These are phyloP conservation scores for sorghum (Sorghum bicolor) DNA, from an alignment of 176 grass and related monocot genomes.

Conservation along the genomic window Sorghum_bicolor_NCBIv3 NC_012872.2:68860001-68860500, in stretches of 20 bases:
- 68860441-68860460: neutral
- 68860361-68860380: neutral
- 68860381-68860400: neutral
- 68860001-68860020: too few relatives aligned
- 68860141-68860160: too few relatives aligned
- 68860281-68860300: neutral
- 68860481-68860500: neutral
- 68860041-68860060: too few relatives aligned
- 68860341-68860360: neutral
- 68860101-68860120: too few relatives aligned
- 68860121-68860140: too few relatives aligned
- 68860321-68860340: neutral
- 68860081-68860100: too few relatives aligned
- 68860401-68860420: neutral
- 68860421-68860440: neutral
- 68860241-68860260: neutral
- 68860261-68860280: neutral
- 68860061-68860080: too few relatives aligned
- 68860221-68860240: neutral
- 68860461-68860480: neutral
- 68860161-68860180: too few relatives aligned
- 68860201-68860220: neutral
- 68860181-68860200: too few relatives aligned
- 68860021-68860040: too few relatives aligned
- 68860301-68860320: neutral